Base-by-base conservation (phyloP, 306 rosid genomes). In the Ochetophila trinervis region DNA sequence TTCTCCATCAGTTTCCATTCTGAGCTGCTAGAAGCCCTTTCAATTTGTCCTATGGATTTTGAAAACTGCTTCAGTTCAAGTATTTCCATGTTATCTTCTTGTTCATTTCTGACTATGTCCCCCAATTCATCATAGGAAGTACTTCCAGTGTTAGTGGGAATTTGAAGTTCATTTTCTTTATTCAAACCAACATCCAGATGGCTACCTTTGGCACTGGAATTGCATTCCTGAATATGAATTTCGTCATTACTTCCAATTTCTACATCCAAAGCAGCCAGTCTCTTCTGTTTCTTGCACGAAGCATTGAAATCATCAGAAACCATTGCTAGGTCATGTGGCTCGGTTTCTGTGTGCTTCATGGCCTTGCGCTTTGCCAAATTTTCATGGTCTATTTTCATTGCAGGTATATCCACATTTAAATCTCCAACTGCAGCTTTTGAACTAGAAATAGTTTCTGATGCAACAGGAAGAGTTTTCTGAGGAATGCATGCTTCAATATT, bases 1-100 rank as follows among this genome's bases (percentile, higher is more conserved):
- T 87, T 93, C 84, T 93, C 99, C 63, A 93, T 57, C 58, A 84
- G 86, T 80, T 81, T 87, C 99, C 99, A 93, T 57, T 81, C 87
- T 20, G 84, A 69, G 60, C 71, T 75, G 44, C 77, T 74, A 58
- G 17, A 68, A 60, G 72, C 54, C 68, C 60, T 79, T 71, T 81
- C 72, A 73, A 69, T 75, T 64, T 72, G 72, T 23, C 62, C 74
- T 65, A 68, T 67, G 62, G 82, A 75, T 62, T 73, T 48, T 40
- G 84, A 62, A 32, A 74, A 69, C 47, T 66, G 75, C 67, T 76
- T 75, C 44, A 70, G 59, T 48, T 78, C 83, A 71, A 71, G 73
- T 62, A 63, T 78, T 73, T 61, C 78, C 49, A 58, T 63, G 57
- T 60, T 68, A 61, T 65, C 84, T 68, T 71, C 63, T 58, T 76